Conservation (phyloP, 139 green algal genomes). For the Chlamydomonas applanata region DNA sequence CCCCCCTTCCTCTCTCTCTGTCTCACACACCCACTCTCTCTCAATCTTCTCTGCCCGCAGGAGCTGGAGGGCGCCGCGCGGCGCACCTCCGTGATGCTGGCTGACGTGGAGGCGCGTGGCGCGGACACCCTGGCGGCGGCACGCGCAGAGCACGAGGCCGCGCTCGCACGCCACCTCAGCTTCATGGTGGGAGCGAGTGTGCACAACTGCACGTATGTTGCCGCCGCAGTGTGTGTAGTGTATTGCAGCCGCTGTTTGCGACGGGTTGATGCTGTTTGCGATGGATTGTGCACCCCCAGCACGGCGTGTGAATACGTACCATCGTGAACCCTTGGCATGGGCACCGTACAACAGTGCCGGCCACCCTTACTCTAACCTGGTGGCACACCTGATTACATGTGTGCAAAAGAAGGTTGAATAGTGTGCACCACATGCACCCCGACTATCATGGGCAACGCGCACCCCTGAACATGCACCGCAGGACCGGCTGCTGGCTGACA, state of each 20-base stretch:
- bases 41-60: slow-evolving; percentile 12
- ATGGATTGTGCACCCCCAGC: too few relatives aligned
- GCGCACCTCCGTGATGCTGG: slow-evolving; percentile 9
- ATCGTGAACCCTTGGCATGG: too few relatives aligned
- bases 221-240: too few relatives aligned
- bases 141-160: slow-evolving; percentile 40
- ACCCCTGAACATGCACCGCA: not conserved
- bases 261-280: slow-evolving; percentile 2
- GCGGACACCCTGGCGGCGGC: slow-evolving; percentile 24
- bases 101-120: slow-evolving; percentile 24
- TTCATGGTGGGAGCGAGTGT: slow-evolving; percentile 41
- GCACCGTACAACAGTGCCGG: too few relatives aligned
- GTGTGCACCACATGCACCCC: too few relatives aligned
- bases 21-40: not conserved
- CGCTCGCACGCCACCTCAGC: slow-evolving; percentile 46
- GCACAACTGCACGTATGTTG: too few relatives aligned
- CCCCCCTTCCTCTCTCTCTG: not conserved
- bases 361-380: not conserved
- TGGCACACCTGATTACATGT: not conserved
- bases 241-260: too few relatives aligned
- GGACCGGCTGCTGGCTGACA: slow-evolving; percentile 53
- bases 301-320: too few relatives aligned
- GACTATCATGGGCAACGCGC: too few relatives aligned
- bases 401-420: not conserved
- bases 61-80: slow-evolving; percentile 31